phyloP scores from a whole-genome alignment of 352 stramenopile genomes.

The Phytophthora syringae region DNA sequence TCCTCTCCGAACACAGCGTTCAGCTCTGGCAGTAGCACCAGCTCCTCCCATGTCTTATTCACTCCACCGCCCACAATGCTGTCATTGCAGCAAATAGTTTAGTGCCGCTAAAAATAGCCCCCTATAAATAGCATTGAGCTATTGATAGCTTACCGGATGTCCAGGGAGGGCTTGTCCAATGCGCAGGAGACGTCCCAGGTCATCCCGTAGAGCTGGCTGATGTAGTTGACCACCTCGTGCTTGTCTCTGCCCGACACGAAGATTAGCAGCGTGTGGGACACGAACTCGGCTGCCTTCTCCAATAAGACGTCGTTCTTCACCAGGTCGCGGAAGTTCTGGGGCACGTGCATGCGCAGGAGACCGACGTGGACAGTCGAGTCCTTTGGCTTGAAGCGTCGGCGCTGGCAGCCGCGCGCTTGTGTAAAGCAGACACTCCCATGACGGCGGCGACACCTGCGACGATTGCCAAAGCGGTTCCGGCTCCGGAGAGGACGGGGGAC shows the following conservation, averaged over 20 bases:
- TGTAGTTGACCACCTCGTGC: slow-evolving; percentile 78
- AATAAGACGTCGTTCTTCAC: slow-evolving; percentile 83
- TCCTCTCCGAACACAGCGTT: slow-evolving; percentile 75
- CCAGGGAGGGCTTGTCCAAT: slow-evolving; percentile 60
- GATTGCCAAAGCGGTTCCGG: slow-evolving; percentile 49
- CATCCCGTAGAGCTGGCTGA: slow-evolving; percentile 77
- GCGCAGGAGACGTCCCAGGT: slow-evolving; percentile 73
- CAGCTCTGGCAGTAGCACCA: slow-evolving; percentile 69
- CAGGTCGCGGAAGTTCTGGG: slow-evolving; percentile 63
- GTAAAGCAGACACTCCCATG: slow-evolving; percentile 52
- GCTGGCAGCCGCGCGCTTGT: slow-evolving; percentile 37
- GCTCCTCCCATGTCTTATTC: slow-evolving; percentile 61
- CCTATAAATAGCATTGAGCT: background rate
- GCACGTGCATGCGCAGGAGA: slow-evolving; percentile 59
- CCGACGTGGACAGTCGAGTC: slow-evolving; percentile 45
- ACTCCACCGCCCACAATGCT: slow-evolving; percentile 54
- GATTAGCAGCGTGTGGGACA: slow-evolving; percentile 58
- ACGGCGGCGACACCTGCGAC: slow-evolving; percentile 47
- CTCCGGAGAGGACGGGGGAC: slow-evolving; percentile 36
- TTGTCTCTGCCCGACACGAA: slow-evolving; percentile 66
- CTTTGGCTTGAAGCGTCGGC: slow-evolving; percentile 1
- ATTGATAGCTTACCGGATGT: slow-evolving; percentile 53
- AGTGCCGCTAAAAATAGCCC: background rate
- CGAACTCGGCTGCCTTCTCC: slow-evolving; percentile 59
- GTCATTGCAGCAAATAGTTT: background rate